Percentiles rank a stretch among this genome's conserved stretches.
phyloP scores from a whole-genome alignment of 805 yeast genomes.

The Kluyveromyces aestuarii region DNA sequence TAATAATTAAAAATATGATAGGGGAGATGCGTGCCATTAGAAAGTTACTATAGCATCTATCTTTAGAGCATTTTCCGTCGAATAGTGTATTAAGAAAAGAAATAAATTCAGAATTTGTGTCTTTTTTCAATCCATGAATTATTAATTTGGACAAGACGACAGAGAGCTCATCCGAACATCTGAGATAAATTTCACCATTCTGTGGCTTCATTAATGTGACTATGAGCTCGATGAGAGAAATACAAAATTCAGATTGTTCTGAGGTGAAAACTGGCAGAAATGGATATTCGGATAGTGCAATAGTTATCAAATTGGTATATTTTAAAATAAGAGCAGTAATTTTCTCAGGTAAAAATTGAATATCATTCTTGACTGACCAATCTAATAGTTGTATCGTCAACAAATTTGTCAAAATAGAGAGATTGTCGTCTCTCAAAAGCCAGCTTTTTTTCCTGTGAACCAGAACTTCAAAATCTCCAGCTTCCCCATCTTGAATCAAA shows the following conservation, averaged over 20 bases:
- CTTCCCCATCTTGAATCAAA: background rate
- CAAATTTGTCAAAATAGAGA: background rate
- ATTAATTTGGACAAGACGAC: conserved; percentile 31
- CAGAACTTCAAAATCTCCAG: background rate
- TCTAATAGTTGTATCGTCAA: conserved; percentile 27
- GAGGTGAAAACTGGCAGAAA: conserved; percentile 25
- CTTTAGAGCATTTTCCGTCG: background rate
- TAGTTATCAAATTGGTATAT: conserved; percentile 17
- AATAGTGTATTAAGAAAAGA: background rate
- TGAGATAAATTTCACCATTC: conserved; percentile 23
- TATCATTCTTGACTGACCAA: conserved; percentile 30
- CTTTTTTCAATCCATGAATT: conserved; percentile 23
- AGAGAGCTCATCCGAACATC: conserved; percentile 25
- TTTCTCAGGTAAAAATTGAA: conserved; percentile 12
- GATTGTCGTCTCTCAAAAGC: background rate
- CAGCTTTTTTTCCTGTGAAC: background rate
- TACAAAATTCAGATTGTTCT: conserved; percentile 16
- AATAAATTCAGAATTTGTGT: conserved; percentile 12
- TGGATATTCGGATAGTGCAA: conserved; percentile 22
- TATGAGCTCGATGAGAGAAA: conserved; percentile 21
- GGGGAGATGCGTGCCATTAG: background rate
- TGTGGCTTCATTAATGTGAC: conserved; percentile 26
- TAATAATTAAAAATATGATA: too few relatives aligned
- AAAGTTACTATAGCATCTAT: background rate
- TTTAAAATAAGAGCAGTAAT: conserved; percentile 21